These are phyloP conservation scores for Aphanoascus verrucosus DNA, from an alignment of 2,329 filamentous ascomycete species.

Conservation along the genomic window DNA sequence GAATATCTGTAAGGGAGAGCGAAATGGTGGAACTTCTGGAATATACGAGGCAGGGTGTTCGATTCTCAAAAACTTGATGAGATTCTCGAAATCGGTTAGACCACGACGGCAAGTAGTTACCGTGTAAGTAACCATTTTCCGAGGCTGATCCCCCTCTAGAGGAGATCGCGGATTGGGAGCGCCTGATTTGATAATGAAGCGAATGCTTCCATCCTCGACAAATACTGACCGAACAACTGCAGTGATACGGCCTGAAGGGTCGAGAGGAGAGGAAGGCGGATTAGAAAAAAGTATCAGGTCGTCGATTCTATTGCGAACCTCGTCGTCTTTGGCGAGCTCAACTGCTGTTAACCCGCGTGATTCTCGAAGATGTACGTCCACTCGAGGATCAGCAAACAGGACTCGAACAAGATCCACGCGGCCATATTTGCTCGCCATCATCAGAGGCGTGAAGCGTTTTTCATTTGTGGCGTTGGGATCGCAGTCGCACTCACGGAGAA, in stretches of 20 bases:
- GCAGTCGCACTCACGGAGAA: conserved; percentile 78
- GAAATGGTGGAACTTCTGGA: conserved; percentile 62
- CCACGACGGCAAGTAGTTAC: conserved; percentile 90
- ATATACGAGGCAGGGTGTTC: conserved; percentile 96
- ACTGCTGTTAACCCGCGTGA: conserved; percentile 82
- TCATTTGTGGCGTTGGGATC: conserved; percentile 94
- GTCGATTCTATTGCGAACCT: conserved; percentile 91
- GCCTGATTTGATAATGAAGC: conserved; percentile 87
- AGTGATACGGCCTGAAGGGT: conserved; percentile 69
- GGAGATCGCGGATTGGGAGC: conserved; percentile 48
- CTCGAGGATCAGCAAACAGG: conserved; percentile 75
- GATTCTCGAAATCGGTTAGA: conserved; percentile 78
- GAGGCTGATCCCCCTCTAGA: conserved; percentile 41
- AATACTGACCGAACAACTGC: conserved; percentile 93
- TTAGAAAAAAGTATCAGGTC: conserved; percentile 78
- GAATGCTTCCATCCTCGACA: conserved; percentile 87
- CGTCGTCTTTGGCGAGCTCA: conserved; percentile 94
- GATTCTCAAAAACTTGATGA: conserved; percentile 68
- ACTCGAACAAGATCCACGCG: conserved; percentile 84
- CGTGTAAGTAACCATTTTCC: conserved; percentile 60
- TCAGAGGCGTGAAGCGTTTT: conserved; percentile 85
- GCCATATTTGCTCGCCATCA: conserved; percentile 98
- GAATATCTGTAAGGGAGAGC: conserved; percentile 85
- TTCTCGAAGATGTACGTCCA: conserved; percentile 76
- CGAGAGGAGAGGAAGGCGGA: conserved; percentile 41